phyloP scores from a whole-genome alignment of 2,329 filamentous ascomycete species.

The Pseudopyrenochaeta lycopersici region DNA sequence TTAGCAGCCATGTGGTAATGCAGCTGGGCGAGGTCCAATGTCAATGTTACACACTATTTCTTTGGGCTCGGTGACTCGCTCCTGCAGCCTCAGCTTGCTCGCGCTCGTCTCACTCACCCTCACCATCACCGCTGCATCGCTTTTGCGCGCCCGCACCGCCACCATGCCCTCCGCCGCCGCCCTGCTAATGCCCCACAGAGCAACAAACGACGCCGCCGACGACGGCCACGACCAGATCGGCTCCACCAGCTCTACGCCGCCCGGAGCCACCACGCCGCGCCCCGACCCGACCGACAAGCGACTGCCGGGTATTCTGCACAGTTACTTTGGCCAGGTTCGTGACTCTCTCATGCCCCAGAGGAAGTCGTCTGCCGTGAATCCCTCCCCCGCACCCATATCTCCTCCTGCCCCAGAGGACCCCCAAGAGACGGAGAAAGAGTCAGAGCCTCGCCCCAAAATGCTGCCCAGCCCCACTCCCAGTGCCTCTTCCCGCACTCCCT shows the following conservation, averaged over 20 bases:
- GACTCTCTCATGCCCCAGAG: conserved; percentile 62
- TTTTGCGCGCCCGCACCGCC: conserved; percentile 9
- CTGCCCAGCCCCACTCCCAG: conserved; percentile 60
- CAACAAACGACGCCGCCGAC: conserved; percentile 74
- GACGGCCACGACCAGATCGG: conserved; percentile 80
- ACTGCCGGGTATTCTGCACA: conserved; percentile 90
- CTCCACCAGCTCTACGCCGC: conserved; percentile 83
- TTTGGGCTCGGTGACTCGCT: conserved; percentile 31
- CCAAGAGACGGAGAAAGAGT: conserved; percentile 36
- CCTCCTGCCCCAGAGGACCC: conserved; percentile 22
- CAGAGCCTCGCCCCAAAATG: conserved; percentile 58
- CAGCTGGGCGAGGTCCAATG: conserved; percentile 21
- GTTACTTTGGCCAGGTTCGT: conserved; percentile 99
- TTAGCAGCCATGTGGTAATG: conserved; percentile 20
- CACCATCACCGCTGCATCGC: not conserved
- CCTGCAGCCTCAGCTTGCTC: conserved; percentile 14
- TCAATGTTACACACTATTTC: conserved; percentile 43
- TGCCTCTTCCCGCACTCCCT: conserved; percentile 57
- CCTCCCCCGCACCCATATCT: conserved; percentile 47
- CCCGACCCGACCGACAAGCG: conserved; percentile 95
- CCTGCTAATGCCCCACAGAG: conserved; percentile 50
- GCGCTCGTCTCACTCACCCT: conserved; percentile 7
- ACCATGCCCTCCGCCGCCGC: conserved; percentile 43
- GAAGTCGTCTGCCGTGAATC: conserved; percentile 50
- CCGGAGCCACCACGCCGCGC: conserved; percentile 90